Conservation (phyloP, 2,329 filamentous ascomycete species). For the Volutella citrinella region DNA sequence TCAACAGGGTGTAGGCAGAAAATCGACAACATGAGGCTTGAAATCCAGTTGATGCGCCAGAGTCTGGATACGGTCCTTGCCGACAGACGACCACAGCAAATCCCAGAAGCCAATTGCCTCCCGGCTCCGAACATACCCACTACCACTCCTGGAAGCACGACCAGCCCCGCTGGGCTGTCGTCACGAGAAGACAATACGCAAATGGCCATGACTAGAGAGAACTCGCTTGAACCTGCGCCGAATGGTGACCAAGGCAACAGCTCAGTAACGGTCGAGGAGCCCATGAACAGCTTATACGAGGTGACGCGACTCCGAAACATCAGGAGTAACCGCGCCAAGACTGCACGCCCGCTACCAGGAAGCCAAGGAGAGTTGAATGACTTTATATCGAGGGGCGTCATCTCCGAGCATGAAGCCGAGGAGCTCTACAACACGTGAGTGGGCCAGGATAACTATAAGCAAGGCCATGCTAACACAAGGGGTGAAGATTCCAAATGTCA, state of each 20-base stretch:
- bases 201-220: slow-evolving; percentile 16
- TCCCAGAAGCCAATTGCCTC: neutral
- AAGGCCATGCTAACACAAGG: neutral
- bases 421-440: slow-evolving; percentile 14
- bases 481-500: slow-evolving; percentile 9
- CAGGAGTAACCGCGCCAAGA: slow-evolving; percentile 14
- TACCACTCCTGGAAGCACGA: slow-evolving; percentile 27
- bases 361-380: slow-evolving; percentile 14
- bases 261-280: slow-evolving; percentile 14
- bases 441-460: fast-evolving
- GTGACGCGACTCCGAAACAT: slow-evolving; percentile 15
- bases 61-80: slow-evolving; percentile 19
- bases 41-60: slow-evolving; percentile 21
- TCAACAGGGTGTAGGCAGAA: slow-evolving; percentile 19
- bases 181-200: slow-evolving; percentile 14
- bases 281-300: slow-evolving; percentile 14
- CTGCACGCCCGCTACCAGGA: slow-evolving; percentile 7
- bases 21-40: slow-evolving; percentile 20
- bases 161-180: slow-evolving; percentile 13
- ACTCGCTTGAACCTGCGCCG: slow-evolving; percentile 9
- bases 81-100: slow-evolving; percentile 1
- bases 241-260: slow-evolving; percentile 9
- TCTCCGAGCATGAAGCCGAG: slow-evolving; percentile 12
- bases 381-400: slow-evolving; percentile 12
- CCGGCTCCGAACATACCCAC: slow-evolving; percentile 11